Evolutionary conservation across 768 basidiomycete species (phyloP).

Genomic region (Kondoa malvinella): DNA sequence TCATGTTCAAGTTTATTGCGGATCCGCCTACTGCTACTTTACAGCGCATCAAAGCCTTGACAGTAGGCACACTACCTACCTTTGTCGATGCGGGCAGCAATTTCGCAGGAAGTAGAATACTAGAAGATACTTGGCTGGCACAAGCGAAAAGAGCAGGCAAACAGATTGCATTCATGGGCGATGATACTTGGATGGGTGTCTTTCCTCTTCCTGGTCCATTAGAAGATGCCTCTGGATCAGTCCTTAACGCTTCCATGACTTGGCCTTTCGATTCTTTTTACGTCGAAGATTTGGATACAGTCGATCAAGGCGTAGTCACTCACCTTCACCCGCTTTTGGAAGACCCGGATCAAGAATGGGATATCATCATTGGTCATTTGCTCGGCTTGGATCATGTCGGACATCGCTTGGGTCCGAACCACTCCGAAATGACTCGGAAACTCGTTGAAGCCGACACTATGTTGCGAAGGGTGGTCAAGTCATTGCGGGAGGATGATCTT

Average conservation of each 20-base stretch:
- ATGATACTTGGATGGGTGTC: slow-evolving; percentile 87
- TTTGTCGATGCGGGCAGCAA: slow-evolving; percentile 88
- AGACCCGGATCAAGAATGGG: slow-evolving; percentile 40
- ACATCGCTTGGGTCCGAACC: slow-evolving; percentile 79
- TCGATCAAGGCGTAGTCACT: slow-evolving; percentile 71
- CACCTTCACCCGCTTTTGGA: slow-evolving; percentile 64
- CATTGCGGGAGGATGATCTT: slow-evolving; percentile 61
- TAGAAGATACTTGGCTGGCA: slow-evolving; percentile 70
- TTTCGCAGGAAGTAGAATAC: slow-evolving; percentile 69
- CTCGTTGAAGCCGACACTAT: slow-evolving; percentile 74
- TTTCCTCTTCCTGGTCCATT: slow-evolving; percentile 53
- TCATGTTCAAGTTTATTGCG: slow-evolving; percentile 73
- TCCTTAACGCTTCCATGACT: slow-evolving; percentile 44
- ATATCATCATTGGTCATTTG: slow-evolving; percentile 78
- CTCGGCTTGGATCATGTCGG: slow-evolving; percentile 94
- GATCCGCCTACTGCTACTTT: slow-evolving; percentile 92
- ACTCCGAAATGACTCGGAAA: slow-evolving; percentile 69
- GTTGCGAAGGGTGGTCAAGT: slow-evolving; percentile 50
- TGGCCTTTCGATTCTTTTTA: slow-evolving; percentile 92
- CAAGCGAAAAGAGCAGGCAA: slow-evolving; percentile 42
- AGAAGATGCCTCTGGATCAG: background rate
- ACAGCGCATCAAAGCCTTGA: slow-evolving; percentile 84
- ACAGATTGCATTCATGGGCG: slow-evolving; percentile 77
- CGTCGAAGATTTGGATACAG: slow-evolving; percentile 91
- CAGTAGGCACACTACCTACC: slow-evolving; percentile 85